These are phyloP conservation scores for Fomitopsis serialis DNA, from an alignment of 768 basidiomycete genomes.

Conservation along the genomic window DNA sequence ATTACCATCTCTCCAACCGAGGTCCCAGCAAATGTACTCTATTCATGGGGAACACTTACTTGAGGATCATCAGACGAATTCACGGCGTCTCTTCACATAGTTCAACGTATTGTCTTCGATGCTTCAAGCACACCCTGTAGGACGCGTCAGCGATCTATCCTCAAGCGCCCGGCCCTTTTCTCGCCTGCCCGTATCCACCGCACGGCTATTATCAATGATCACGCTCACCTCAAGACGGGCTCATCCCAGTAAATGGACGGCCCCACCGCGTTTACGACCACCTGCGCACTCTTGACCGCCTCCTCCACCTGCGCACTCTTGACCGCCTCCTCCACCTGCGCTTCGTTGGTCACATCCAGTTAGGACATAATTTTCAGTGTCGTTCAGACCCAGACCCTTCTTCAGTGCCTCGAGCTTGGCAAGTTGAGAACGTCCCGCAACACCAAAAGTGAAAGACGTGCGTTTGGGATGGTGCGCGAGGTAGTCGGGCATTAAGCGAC, in stretches of 20 bases:
- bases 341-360: constrained; percentile 53
- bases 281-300: constrained; percentile 50
- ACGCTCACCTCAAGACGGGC: constrained; percentile 58
- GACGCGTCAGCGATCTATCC: background rate
- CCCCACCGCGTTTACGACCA: constrained; percentile 76
- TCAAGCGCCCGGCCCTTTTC: too few species aligned
- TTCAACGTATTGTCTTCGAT: constrained; percentile 84
- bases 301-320: constrained; percentile 51
- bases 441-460: constrained; percentile 53
- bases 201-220: background rate
- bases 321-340: constrained; percentile 54
- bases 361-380: constrained; percentile 38
- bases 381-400: constrained; percentile 39
- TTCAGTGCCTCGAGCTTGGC: constrained; percentile 53
- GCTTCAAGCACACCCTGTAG: constrained; percentile 59
- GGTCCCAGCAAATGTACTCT: too few species aligned
- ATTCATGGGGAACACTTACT: too few species aligned
- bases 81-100: constrained; percentile 70
- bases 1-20: too few species aligned
- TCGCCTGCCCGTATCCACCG: too few species aligned
- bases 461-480: constrained; percentile 60
- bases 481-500: constrained; percentile 62
- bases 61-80: constrained; percentile 54
- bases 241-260: constrained; percentile 71
- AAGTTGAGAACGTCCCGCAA: constrained; percentile 67